These are phyloP conservation scores for Microcyclosporella mali DNA, from an alignment of 2,329 filamentous ascomycete genomes.

Conservation along the genomic window DNA sequence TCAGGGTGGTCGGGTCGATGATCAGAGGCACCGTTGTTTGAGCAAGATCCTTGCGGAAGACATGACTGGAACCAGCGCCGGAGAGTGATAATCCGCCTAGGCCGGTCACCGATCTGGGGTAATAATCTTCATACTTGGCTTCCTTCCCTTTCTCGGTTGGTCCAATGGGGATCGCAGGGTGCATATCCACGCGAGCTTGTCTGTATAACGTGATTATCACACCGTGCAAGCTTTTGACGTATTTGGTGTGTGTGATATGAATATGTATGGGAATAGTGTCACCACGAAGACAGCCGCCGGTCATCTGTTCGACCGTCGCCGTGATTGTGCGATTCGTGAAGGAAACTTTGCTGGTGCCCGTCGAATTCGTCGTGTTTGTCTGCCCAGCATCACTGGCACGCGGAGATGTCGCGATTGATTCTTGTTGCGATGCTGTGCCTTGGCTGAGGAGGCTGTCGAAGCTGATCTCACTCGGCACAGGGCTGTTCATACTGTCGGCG, in stretches of 20 bases:
- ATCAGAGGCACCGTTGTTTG: conserved; percentile 85
- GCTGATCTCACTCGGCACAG: conserved; percentile 43
- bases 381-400: conserved; percentile 45
- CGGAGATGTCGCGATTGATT: conserved; percentile 36
- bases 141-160: conserved; percentile 60
- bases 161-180: conserved; percentile 56
- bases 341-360: conserved; percentile 28
- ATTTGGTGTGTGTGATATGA: conserved; percentile 78
- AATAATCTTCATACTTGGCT: conserved; percentile 73
- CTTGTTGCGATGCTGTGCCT: conserved; percentile 33
- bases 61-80: conserved; percentile 76
- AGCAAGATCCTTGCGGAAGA: conserved; percentile 91
- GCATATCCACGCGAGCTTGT: conserved; percentile 82
- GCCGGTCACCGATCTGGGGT: conserved; percentile 79
- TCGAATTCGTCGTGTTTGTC: conserved; percentile 43
- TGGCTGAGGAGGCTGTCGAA: conserved; percentile 30
- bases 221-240: conserved; percentile 83
- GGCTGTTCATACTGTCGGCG: conserved; percentile 34
- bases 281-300: conserved; percentile 77
- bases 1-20: conserved; percentile 72
- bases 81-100: conserved; percentile 80
- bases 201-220: conserved; percentile 90
- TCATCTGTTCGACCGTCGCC: conserved; percentile 73
- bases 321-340: conserved; percentile 74
- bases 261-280: conserved; percentile 76